Evolutionary conservation across 2,329 filamentous ascomycete species (phyloP), one percentile per base, ranked within the genome.

Genomic region (Coniochaeta sp.): DNA sequence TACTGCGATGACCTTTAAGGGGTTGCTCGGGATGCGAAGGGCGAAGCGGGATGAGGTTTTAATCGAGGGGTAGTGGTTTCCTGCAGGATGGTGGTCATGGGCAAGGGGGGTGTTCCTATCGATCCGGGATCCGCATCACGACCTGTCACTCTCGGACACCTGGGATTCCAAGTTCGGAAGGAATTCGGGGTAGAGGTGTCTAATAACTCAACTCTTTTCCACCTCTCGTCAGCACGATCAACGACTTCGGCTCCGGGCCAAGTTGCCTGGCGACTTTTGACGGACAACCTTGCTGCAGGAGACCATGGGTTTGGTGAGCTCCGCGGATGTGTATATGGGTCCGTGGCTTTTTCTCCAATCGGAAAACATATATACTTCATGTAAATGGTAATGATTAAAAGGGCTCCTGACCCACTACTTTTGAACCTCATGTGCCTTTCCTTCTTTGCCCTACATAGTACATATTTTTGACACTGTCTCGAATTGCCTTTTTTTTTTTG

Each of bases 1-100:
- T 74, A 70, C 67, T 78, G 76, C 69, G 74, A 76, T 60, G 73
- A 74, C 61, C 58, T 68, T 59, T 70, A 63, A 67, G 52, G 11
- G 61, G 58, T 44, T 58, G 31, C 31, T 38, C 24, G 31, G 54
- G 54, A 34, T 36, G 52, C 34, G 34, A 28, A 6, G 54, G 54
- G 19, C 47, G 36, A 36, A 44, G 33, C 34, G 57, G 40, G 16
- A 50, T n/a, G 40, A 19, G 28, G n/a, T 24, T 40, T 24, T 58
- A 28, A 47, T 58, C n/a, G n/a, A n/a, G 57, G 36, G 40, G 57
- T 58, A 19, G 40, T 50, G 43, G 57, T 50, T 36, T 47, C 17
- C 43, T 34, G 57, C 57, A 12, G 26, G 47, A 31, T n/a, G 47
- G 47, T 52, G 22, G 47, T 52, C 9, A 28, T 4, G 19, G n/a